Percentiles rank a stretch among this genome's conserved stretches.
These are phyloP conservation scores for Artemisia tridentata DNA, from an alignment of 129 eudicot species.

Conservation along the genomic window DNA sequence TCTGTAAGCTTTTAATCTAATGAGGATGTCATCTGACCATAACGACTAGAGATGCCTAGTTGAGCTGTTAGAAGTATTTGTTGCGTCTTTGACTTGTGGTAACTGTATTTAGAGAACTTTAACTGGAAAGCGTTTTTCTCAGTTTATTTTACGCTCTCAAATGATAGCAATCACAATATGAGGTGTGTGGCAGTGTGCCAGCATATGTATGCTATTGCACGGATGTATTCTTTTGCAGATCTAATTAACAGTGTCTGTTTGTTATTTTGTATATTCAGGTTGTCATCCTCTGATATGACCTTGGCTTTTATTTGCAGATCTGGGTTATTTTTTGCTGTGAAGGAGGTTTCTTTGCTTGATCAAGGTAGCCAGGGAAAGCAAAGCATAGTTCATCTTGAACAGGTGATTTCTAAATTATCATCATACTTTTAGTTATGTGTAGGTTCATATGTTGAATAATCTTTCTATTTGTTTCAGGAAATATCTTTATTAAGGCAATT, in stretches of 20 bases:
- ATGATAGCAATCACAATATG: not conserved
- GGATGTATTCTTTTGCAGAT: slow-evolving; percentile 6
- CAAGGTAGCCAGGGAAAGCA: slow-evolving; percentile 66
- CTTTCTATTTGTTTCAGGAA: slow-evolving; percentile 47
- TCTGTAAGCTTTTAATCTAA: no score
- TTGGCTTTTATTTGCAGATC: slow-evolving; percentile 42
- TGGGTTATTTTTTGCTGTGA: slow-evolving; percentile 82
- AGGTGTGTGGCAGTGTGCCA: not conserved
- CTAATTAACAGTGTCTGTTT: not conserved
- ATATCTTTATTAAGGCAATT: slow-evolving; percentile 72
- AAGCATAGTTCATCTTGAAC: slow-evolving; percentile 69
- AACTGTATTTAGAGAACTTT: no score
- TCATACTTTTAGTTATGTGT: not conserved
- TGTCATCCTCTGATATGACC: slow-evolving; percentile 7
- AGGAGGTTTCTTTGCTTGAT: slow-evolving; percentile 83
- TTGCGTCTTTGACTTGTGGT: slow-evolving; percentile 5
- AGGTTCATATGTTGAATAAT: slow-evolving; percentile 13
- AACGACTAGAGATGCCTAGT: slow-evolving; percentile 9
- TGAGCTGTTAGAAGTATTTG: not conserved
- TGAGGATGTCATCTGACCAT: not conserved
- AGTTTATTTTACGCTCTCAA: slow-evolving; percentile 10
- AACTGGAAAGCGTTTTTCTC: not conserved
- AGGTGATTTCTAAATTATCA: slow-evolving; percentile 37
- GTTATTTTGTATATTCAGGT: not conserved
- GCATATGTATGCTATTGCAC: not conserved